Percentiles rank a stretch among this genome's conserved stretches.
These are phyloP conservation scores for Aquilaria sinensis DNA, from an alignment of 345 rosid species.

Conservation along the genomic window DNA sequence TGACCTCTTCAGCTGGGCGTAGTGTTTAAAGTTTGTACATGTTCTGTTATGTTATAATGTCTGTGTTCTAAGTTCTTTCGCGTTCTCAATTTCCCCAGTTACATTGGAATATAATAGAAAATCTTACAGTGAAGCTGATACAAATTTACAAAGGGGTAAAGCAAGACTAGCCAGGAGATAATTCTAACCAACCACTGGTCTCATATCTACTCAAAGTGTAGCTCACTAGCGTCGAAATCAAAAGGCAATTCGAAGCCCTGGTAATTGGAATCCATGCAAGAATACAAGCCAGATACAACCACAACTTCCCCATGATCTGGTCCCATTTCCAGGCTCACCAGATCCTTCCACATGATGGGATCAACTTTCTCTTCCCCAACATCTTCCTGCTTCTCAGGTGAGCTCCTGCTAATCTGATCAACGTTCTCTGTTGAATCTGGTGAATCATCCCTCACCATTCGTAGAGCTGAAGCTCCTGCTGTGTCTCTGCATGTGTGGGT, in stretches of 20 bases:
- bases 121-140: too few species aligned
- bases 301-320: conserved; percentile 4
- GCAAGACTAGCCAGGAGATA: too few species aligned
- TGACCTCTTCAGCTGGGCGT: too few species aligned
- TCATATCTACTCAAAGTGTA: not conserved
- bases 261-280: not conserved
- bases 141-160: too few species aligned
- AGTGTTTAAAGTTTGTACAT: too few species aligned
- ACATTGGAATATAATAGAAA: too few species aligned
- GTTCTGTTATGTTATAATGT: too few species aligned
- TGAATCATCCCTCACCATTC: not conserved
- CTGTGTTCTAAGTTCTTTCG: too few species aligned
- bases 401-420: too few species aligned
- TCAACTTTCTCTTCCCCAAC: conserved; percentile 16
- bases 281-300: not conserved
- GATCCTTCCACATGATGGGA: conserved; percentile 24
- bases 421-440: too few species aligned
- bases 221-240: conserved; percentile 13
- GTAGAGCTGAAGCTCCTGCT: conserved; percentile 13
- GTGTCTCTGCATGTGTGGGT: conserved; percentile 49
- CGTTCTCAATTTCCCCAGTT: too few species aligned
- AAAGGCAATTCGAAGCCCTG: not conserved
- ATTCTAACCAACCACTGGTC: too few species aligned
- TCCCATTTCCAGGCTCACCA: conserved; percentile 8
- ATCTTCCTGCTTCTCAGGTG: not conserved